Evolutionary conservation across 768 basidiomycete species (phyloP).

Genomic region (Aureoboletus auriporus): DNA sequence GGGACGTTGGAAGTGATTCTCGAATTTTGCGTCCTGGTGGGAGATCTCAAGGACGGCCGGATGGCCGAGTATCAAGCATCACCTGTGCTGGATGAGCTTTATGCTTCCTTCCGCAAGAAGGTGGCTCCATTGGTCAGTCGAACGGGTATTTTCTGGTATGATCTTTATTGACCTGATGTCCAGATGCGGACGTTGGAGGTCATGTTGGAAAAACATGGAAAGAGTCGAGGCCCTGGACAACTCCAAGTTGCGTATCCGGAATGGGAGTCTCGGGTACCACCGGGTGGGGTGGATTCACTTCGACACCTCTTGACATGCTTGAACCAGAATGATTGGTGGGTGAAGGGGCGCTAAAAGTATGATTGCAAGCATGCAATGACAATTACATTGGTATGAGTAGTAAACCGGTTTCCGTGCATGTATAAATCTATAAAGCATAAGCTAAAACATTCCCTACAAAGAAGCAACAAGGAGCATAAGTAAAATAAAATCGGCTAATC

Average conservation of each 20-base stretch:
- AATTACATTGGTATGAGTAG: constrained; percentile 9
- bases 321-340: constrained; percentile 61
- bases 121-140: constrained; percentile 55
- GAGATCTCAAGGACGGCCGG: constrained; percentile 51
- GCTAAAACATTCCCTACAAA: constrained; percentile 7
- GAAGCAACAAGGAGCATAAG: constrained; percentile 7
- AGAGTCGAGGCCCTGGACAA: constrained; percentile 14
- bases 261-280: constrained; percentile 33
- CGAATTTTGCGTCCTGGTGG: constrained; percentile 61
- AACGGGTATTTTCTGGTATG: background rate
- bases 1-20: constrained; percentile 61
- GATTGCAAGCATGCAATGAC: constrained; percentile 7
- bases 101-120: constrained; percentile 48
- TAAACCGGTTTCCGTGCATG: constrained; percentile 1
- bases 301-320: constrained; percentile 52
- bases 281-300: constrained; percentile 52
- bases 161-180: constrained; percentile 1
- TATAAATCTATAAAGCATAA: constrained; percentile 26
- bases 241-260: constrained; percentile 22
- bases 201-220: constrained; percentile 50
- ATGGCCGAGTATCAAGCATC: constrained; percentile 66
- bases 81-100: constrained; percentile 50
- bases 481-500: constrained; percentile 5
- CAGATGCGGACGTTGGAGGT: constrained; percentile 56
- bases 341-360: background rate